Evolutionary conservation across 1,139 yeast genomes (phyloP).

Genomic region (Scheffersomyces segobiensis): DNA sequence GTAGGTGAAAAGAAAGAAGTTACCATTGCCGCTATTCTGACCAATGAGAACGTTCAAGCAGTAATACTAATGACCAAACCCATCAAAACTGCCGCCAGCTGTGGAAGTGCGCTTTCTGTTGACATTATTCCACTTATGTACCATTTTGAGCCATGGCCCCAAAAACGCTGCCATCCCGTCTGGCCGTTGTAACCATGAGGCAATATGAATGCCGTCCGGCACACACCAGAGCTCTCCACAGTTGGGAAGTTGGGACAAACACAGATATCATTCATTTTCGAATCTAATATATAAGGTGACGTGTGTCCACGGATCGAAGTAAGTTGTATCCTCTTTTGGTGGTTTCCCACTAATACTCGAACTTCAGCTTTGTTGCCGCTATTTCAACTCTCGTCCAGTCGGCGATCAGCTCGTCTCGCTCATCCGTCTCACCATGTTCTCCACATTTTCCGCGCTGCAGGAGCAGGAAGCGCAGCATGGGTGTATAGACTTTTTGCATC

Average conservation of each 20-base stretch:
- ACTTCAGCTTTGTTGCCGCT: not conserved
- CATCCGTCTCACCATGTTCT: not conserved
- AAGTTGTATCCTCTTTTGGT: not conserved
- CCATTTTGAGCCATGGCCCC: not conserved
- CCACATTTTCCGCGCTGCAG: not conserved
- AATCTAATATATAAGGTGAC: not conserved
- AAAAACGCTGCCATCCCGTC: conserved; percentile 1
- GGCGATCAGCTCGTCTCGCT: not conserved
- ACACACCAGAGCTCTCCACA: not conserved
- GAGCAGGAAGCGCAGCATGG: not conserved
- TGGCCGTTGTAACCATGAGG: conserved; percentile 7
- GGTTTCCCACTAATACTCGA: not conserved
- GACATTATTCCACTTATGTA: not conserved
- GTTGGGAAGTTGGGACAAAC: not conserved
- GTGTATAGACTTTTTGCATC: not conserved
- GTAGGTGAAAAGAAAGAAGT: no score
- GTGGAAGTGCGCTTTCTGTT: not conserved
- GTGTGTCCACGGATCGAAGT: not conserved
- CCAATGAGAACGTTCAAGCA: not conserved
- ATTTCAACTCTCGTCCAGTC: not conserved
- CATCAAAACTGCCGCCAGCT: not conserved
- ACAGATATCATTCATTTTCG: not conserved
- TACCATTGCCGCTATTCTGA: no score
- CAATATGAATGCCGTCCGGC: conserved; percentile 2
- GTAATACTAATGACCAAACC: not conserved